phyloP scores from a whole-genome alignment of 73 alveolate genomes.

The Paramecium biaurelia region DNA sequence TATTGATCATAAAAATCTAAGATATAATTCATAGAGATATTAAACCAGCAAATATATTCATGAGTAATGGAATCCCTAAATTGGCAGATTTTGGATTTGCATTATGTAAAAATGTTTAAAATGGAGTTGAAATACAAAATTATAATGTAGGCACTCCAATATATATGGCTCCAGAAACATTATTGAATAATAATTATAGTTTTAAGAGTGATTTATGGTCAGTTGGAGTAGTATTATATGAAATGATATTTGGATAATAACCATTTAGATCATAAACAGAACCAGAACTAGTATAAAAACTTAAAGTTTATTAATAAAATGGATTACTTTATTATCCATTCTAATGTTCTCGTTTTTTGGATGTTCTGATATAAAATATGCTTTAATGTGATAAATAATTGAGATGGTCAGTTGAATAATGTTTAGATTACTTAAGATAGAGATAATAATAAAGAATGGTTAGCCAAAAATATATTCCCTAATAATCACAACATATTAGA shows the following conservation, averaged over 20 bases:
- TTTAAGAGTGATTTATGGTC: constrained; percentile 84
- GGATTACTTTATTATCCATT: neutral
- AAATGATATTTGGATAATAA: constrained; percentile 68
- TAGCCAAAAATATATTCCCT: neutral
- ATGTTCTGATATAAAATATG: neutral
- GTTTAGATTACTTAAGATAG: neutral
- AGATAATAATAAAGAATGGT: neutral
- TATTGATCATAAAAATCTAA: neutral
- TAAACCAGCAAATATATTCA: constrained; percentile 65
- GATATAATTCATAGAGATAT: constrained; percentile 67
- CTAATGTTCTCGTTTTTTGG: neutral
- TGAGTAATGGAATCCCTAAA: constrained; percentile 53
- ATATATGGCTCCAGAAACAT: constrained; percentile 82
- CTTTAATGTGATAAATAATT: neutral
- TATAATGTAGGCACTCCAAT: constrained; percentile 87
- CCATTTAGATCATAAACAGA: constrained; percentile 36
- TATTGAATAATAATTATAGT: constrained; percentile 74
- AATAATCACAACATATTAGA: neutral
- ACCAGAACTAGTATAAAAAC: neutral
- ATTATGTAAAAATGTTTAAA: constrained; percentile 7
- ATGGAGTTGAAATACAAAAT: constrained; percentile 7
- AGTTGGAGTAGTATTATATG: constrained; percentile 81
- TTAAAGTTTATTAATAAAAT: neutral
- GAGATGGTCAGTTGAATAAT: constrained; percentile 40
- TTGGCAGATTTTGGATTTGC: constrained; percentile 67